Conservation (phyloP, 2,329 filamentous ascomycete species). For the Zymoseptoria tritici region DNA sequence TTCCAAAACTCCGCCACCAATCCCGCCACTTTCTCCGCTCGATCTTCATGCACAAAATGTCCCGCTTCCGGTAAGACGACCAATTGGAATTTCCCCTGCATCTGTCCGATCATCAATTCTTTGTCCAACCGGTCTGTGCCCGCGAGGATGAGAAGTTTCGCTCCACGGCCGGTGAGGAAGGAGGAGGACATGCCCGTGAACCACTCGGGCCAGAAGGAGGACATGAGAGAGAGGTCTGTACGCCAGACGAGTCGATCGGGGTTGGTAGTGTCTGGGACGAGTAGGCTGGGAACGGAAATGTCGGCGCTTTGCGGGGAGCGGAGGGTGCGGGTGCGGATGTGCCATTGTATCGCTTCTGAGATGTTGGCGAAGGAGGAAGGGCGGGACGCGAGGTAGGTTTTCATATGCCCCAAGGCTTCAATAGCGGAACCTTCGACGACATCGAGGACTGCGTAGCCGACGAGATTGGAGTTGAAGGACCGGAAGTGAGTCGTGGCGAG, state of each 20-base stretch:
- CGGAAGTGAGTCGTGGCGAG: slow-evolving; percentile 51
- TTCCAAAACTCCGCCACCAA: slow-evolving; percentile 85
- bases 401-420: slow-evolving; percentile 90
- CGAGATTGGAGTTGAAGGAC: slow-evolving; percentile 55
- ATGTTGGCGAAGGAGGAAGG: slow-evolving; percentile 71
- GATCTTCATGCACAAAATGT: slow-evolving; percentile 94
- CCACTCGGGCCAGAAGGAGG: slow-evolving; percentile 92
- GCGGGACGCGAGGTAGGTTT: slow-evolving; percentile 76
- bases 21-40: slow-evolving; percentile 80
- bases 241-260: slow-evolving; percentile 63
- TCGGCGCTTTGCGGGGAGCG: slow-evolving; percentile 76
- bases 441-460: slow-evolving; percentile 86
- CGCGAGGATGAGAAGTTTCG: slow-evolving; percentile 76
- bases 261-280: slow-evolving; percentile 42
- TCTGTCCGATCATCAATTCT: slow-evolving; percentile 89
- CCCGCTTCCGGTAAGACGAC: slow-evolving; percentile 92
- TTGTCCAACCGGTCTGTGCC: slow-evolving; percentile 87
- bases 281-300: slow-evolving; percentile 75
- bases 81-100: slow-evolving; percentile 96
- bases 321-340: slow-evolving; percentile 79
- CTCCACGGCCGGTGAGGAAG: slow-evolving; percentile 73
- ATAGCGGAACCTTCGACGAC: slow-evolving; percentile 94
- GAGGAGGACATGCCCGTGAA: slow-evolving; percentile 81
- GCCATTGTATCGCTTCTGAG: slow-evolving; percentile 83
- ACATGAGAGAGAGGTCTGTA: slow-evolving; percentile 74